Base-by-base conservation (phyloP, 1,284 basidiomycete species). In the Tremellales sp. region DNA sequence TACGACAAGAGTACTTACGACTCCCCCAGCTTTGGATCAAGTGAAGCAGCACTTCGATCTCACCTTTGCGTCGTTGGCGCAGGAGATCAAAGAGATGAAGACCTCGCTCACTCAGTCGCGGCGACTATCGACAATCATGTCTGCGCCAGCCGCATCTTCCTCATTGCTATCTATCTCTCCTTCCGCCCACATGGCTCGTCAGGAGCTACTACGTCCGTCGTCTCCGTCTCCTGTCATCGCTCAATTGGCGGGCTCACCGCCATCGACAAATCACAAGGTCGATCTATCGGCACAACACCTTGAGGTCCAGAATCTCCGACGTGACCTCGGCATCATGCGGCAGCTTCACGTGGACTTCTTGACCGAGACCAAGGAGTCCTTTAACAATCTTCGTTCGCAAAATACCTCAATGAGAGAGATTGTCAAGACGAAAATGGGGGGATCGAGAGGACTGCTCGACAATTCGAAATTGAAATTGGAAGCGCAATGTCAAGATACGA, bases 41-140 rank as follows among this genome's bases (percentile, higher is more conserved):
- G 94, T 98, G 69, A 97, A 95, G 70, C 91, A 95, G 65, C 94
- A 98, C 65, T 92, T 98, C 55, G 94, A 97, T 66, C 67, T 83
- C 3, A 90, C 93, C 56, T 88, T 98, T 48, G 83, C 85, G 0
- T 76, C 76, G 1, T 76, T 98, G n/a, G 82, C 88, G 13, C 83
- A 87, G 57, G 94, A 97, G 57, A 80, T 98, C 67, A 91, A 92
- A 58, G 94, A 97, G 46, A 79, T 98, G 51, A 87, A 85, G 60
- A 75, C 78, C 5, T 77, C 80, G n/a, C 44, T 66, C 32, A 63
- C 58, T 10, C 54, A 13, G 80, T 93, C 43, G 68, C 68, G 25
- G 63, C 70, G 72, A 43, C 43, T 54, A 19, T 69, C 61, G 7
- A n/a, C n/a, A n/a, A 25, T 24, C 9, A 77, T 76, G 13, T 76